Evolutionary conservation across 139 green algal species (phyloP), one percentile per base, ranked within the genome.

Genomic region (Auxenochlorella pyrenoidosa): DNA sequence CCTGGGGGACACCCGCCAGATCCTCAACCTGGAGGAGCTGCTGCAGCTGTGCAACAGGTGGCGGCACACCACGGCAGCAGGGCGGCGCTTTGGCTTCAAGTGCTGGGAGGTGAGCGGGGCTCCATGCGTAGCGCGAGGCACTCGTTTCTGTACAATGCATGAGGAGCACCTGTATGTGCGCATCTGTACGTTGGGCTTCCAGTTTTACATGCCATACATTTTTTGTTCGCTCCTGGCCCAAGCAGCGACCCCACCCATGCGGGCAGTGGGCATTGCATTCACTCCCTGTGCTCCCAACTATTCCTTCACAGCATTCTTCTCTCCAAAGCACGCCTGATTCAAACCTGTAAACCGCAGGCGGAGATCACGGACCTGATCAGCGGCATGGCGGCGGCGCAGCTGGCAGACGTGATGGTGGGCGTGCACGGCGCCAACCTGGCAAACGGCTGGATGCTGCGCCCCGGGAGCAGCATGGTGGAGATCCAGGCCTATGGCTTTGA

Each of bases 381-480:
- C 78, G 78, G 78, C 78, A 83, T 83, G 78, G 22, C 78, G 16
- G 78, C 78, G 34, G 78, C 78, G 32, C 78, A 72, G 51, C 36
- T 54, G 36, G 78, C 78, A 34, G 78, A 83, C 51, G 78, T 83
- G 32, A 51, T 83, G 41, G 78, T 83, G 51, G 78, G 78, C n/a
- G 41, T 71, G 78, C 78, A 83, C 78, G 78, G 72, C 38, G 78
- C 78, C 51, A 83, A 83, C 78, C 78, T 83, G 24, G 79, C 79
- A n/a, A 85, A 85, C 40, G 79, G 79, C 59, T 85, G 79, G 59
- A 30, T 75, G 22, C 75, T 85, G 79, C 79, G 78, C 1, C 78
- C 78, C 4, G 78, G 78, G 30, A 47, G n/a, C 78, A 83, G 78
- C 78, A 71, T 83, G 78, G 36, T 83, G 0, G 78, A 83, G 51